Conservation (phyloP, 1,139 yeast species). For the Barnettozyma hawaiiensis region DNA sequence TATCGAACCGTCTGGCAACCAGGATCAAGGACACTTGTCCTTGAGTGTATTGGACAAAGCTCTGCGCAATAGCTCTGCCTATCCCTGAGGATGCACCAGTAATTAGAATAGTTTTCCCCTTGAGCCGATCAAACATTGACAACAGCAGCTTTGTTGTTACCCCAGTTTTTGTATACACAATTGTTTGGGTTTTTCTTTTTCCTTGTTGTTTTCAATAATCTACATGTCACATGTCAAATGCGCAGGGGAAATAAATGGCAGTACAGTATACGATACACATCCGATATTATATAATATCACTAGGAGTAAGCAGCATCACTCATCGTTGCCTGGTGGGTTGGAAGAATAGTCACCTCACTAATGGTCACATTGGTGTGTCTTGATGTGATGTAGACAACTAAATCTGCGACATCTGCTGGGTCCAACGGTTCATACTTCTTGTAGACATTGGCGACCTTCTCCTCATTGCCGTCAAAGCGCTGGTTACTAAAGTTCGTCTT, state of each 20-base stretch:
- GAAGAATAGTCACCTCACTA: constrained; percentile 63
- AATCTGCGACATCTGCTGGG: constrained; percentile 66
- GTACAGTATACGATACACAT: background rate
- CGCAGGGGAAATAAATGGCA: no score
- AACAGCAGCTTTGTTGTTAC: no score
- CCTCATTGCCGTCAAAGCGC: constrained; percentile 62
- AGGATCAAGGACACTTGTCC: constrained; percentile 42
- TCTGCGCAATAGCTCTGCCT: constrained; percentile 51
- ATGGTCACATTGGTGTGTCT: constrained; percentile 61
- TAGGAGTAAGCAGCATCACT: constrained; percentile 20
- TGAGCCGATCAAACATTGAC: constrained; percentile 6
- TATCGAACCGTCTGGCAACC: constrained; percentile 44
- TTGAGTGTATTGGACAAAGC: constrained; percentile 45
- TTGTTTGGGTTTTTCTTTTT: no score
- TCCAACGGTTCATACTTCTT: constrained; percentile 55
- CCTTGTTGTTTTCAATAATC: no score
- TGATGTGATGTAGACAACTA: constrained; percentile 53
- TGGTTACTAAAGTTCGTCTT: constrained; percentile 68
- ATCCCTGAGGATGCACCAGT: constrained; percentile 69
- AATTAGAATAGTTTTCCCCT: constrained; percentile 40
- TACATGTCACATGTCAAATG: no score
- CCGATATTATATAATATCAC: no score
- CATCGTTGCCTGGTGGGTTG: constrained; percentile 54
- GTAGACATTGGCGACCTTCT: constrained; percentile 60
- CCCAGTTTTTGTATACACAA: no score